These are phyloP conservation scores for Fusarium pininemorale DNA, from an alignment of 2,329 filamentous ascomycete genomes.

Conservation along the genomic window DNA sequence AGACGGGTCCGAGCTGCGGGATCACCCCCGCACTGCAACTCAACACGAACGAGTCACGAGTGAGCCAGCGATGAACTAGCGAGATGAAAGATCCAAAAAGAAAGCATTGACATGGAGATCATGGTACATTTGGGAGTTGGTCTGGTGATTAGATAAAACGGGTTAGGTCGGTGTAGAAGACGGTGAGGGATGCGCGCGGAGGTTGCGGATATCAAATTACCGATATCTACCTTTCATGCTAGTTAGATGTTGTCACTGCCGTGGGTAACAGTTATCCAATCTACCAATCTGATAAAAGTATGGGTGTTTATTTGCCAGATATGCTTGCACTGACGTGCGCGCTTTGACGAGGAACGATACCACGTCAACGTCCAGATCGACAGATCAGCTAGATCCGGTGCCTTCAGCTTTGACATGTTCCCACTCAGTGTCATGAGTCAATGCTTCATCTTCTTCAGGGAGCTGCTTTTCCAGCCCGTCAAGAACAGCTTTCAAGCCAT, in stretches of 20 bases:
- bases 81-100: neutral
- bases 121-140: no score
- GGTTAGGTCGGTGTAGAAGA: neutral
- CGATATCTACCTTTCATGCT: neutral
- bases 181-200: neutral
- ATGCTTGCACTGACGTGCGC: neutral
- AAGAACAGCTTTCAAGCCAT: constrained; percentile 14
- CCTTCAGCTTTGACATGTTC: neutral
- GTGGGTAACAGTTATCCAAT: neutral
- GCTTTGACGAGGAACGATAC: neutral
- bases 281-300: neutral
- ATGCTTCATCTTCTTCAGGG: neutral
- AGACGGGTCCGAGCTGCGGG: constrained; percentile 15
- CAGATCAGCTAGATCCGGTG: neutral
- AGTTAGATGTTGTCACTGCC: neutral
- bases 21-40: constrained; percentile 13
- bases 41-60: neutral
- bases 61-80: neutral
- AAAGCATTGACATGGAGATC: neutral
- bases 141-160: neutral
- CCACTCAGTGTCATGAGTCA: neutral
- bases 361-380: neutral
- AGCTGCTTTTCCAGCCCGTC: constrained; percentile 20
- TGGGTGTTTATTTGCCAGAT: neutral
- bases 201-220: neutral